Evolutionary conservation across 768 basidiomycete genomes (phyloP), one percentile per base, ranked within the genome.

Genomic region (Lentinula aciculospora): DNA sequence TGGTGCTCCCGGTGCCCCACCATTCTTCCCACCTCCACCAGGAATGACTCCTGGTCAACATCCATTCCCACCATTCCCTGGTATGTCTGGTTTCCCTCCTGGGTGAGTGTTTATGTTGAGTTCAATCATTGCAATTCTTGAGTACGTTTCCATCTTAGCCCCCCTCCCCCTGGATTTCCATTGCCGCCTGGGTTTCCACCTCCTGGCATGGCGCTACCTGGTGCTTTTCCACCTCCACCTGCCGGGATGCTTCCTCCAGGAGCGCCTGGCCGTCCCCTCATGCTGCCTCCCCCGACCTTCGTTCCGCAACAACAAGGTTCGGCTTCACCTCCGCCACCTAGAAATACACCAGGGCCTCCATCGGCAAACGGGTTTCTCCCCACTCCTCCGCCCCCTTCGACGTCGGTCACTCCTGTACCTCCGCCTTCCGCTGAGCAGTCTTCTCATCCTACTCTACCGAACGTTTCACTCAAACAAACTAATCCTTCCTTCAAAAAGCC

Each of bases 401-500:
- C 60, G 10, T 59, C 63, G 28, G 42, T 57, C 1, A 44, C 60
- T n/a, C 44, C 64, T 15, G 34, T 64, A 7, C 50, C 57, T 57
- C 23, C 58, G 9, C 21, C 45, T 27, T 39, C 56, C 29, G 45
- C 54, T 19, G 44, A 57, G 40, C 61, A 61, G 42, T 57, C 63
- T 19, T 40, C 64, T 3, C 65, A 65, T 53, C 71, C 74, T 17
- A 73, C 68, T 3, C 70, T 89, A 37, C 89, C 88, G 1, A 78
- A 84, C 64, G 76, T 81, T 8, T 71, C 76, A 4, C 69, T 83
- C 37, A 73, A 77, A 19, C 88, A 92, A 72, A 83, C 78, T 13
- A 86, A 89, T 64, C 81, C 86, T 12, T 76, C 82, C 1, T 83
- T 90, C 65, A 93, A 92, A 77, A 90, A 91, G 68, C 73, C 77